Evolutionary conservation across 306 rosid genomes (phyloP).

Genomic region (Cyclanthera cordifolia): DNA sequence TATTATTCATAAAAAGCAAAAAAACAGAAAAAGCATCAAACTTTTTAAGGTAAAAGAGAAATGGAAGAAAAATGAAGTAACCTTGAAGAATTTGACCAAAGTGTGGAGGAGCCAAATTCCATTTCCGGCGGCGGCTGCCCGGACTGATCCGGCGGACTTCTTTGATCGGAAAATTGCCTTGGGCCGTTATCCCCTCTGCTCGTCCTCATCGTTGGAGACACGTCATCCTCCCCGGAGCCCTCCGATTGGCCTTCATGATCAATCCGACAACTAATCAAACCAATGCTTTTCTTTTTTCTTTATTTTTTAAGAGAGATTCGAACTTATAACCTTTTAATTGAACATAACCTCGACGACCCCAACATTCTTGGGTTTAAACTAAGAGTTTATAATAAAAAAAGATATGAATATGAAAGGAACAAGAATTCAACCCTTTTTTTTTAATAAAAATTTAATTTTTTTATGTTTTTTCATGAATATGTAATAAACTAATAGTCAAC

Average conservation of each 20-base stretch:
- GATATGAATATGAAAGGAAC: no score
- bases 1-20: not conserved
- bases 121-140: conserved; percentile 31
- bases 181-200: conserved; percentile 14
- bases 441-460: no score
- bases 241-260: conserved; percentile 64
- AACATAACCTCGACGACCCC: no score
- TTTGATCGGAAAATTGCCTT: conserved; percentile 37
- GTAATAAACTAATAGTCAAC: no score
- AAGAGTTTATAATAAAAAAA: no score
- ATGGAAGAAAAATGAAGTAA: conserved; percentile 6
- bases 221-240: conserved; percentile 81
- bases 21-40: not conserved
- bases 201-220: conserved; percentile 41
- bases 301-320: no score
- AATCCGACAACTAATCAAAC: not conserved
- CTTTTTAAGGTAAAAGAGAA: not conserved
- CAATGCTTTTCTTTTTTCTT: not conserved
- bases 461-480: no score
- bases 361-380: no score
- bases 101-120: conserved; percentile 42
- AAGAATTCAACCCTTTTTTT: no score
- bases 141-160: conserved; percentile 35
- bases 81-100: conserved; percentile 93
- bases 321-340: no score